These are phyloP conservation scores for Aspergillus conjunctus DNA, from an alignment of 495 filamentous ascomycete species.

Conservation along the genomic window DNA sequence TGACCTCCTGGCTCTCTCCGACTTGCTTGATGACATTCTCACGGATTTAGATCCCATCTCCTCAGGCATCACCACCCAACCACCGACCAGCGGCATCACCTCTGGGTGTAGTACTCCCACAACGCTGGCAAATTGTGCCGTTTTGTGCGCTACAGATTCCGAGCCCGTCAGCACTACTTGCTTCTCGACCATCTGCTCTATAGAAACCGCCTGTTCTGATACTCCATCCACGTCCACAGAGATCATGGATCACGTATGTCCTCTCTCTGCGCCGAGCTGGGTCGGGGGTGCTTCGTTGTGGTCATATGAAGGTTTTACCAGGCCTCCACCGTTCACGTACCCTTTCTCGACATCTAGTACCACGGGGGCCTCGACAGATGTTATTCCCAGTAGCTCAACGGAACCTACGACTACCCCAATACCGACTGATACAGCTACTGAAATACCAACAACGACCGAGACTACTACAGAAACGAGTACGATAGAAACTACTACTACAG, in stretches of 20 bases:
- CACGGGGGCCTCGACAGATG: background rate
- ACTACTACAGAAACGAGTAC: background rate
- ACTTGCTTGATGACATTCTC: background rate
- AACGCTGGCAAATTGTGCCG: background rate
- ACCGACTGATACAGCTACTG: background rate
- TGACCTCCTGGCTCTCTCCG: background rate
- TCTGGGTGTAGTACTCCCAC: background rate
- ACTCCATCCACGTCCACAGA: background rate
- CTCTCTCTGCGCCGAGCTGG: background rate
- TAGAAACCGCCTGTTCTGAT: background rate
- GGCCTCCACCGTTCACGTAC: background rate
- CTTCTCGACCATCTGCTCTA: background rate
- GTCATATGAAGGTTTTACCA: background rate
- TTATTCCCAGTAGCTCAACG: background rate
- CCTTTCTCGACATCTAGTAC: background rate
- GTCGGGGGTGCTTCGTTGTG: background rate
- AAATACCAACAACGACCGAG: background rate
- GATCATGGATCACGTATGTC: background rate
- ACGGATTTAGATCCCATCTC: background rate
- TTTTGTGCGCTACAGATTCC: background rate
- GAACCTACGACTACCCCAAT: background rate
- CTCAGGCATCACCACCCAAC: background rate
- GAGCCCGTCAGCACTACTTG: background rate
- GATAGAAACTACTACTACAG: background rate
- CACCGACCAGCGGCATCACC: slow-evolving; percentile 1